A percentile compares a stretch with the other conserved stretches of the same genome.
Evolutionary conservation across 83 land plant species (phyloP).

Genomic region (Picea abies): DNA sequence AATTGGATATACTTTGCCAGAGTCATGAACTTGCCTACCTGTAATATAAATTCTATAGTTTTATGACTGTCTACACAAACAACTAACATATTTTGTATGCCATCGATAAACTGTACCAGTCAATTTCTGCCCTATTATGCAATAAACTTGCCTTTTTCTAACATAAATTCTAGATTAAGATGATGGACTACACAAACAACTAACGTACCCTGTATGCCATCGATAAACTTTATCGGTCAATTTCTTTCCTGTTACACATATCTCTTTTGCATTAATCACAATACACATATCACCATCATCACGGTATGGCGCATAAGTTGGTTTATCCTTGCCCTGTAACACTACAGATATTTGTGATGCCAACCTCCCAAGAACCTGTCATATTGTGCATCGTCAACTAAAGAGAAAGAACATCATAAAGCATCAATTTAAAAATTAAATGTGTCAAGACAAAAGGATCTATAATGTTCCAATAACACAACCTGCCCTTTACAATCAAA

Average conservation of each 20-base stretch:
- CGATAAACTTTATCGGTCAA: constrained; percentile 79
- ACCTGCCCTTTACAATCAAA: constrained; percentile 90
- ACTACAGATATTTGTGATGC: constrained; percentile 84
- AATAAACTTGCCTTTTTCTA: constrained; percentile 35
- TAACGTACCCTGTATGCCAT: constrained; percentile 91
- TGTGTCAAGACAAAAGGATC: background rate
- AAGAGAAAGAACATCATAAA: background rate
- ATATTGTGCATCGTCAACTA: constrained; percentile 1
- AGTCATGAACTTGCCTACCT: constrained; percentile 39
- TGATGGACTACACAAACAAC: no score
- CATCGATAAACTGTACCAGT: constrained; percentile 77
- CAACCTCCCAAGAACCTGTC: constrained; percentile 83
- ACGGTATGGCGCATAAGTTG: constrained; percentile 80
- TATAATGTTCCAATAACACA: background rate
- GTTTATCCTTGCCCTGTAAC: constrained; percentile 92
- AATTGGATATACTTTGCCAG: background rate
- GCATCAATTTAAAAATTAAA: background rate
- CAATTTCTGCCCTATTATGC: constrained; percentile 78
- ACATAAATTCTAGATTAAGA: background rate
- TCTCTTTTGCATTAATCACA: constrained; percentile 88
- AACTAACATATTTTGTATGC: constrained; percentile 78
- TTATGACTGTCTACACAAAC: no score
- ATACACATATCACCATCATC: constrained; percentile 97
- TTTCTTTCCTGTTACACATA: constrained; percentile 81
- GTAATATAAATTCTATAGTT: no score